Conservation (phyloP, 495 filamentous ascomycete species). For the Annulohypoxylon maeteangense region DNA sequence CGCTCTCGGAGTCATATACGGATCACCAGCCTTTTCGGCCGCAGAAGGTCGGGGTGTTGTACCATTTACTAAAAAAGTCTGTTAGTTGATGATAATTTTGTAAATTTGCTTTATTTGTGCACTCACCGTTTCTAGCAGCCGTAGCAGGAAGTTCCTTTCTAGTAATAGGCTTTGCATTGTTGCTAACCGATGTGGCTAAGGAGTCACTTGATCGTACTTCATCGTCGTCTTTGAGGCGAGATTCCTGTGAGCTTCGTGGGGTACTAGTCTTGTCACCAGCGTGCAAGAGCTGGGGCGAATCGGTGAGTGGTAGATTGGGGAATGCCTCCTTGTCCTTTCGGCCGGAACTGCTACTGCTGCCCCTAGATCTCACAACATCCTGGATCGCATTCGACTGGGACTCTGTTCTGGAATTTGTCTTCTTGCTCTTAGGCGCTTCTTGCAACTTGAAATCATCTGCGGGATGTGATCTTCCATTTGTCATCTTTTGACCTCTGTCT, state of each 20-base stretch:
- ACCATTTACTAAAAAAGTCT: constrained; percentile 51
- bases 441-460: constrained; percentile 76
- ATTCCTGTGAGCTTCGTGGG: constrained; percentile 61
- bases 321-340: constrained; percentile 47
- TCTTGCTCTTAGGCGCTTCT: constrained; percentile 77
- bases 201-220: constrained; percentile 57
- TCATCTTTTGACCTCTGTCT: constrained; percentile 54
- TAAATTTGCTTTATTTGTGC: not conserved
- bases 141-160: constrained; percentile 60
- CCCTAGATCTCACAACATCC: constrained; percentile 43
- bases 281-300: constrained; percentile 46
- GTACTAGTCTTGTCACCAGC: constrained; percentile 55
- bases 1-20: constrained; percentile 71
- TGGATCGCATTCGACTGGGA: constrained; percentile 64
- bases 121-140: constrained; percentile 53
- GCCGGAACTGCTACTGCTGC: constrained; percentile 41
- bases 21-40: constrained; percentile 62
- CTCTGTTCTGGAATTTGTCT: constrained; percentile 69
- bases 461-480: constrained; percentile 45
- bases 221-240: constrained; percentile 58
- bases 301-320: constrained; percentile 28
- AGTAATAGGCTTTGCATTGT: constrained; percentile 54
- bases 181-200: constrained; percentile 43
- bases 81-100: constrained; percentile 11
- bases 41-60: constrained; percentile 40